Conservation (phyloP, 306 rosid species). For the Sindora glabra region DNA sequence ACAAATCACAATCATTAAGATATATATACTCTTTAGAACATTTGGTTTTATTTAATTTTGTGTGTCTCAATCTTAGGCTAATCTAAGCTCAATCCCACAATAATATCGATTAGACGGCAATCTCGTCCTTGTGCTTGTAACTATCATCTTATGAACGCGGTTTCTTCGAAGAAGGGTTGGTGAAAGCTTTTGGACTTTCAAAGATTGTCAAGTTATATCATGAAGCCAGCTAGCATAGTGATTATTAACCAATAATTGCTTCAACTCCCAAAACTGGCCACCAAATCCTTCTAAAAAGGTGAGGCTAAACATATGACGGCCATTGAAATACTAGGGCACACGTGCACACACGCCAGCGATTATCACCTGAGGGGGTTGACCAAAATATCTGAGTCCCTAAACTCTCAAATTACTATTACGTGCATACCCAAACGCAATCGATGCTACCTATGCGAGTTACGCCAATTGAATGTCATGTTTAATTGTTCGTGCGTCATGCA, state of each 20-base stretch:
- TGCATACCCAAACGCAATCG: not conserved
- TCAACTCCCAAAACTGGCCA: not conserved
- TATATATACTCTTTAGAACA: not conserved
- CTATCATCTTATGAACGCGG: not conserved
- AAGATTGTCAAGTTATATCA: no score
- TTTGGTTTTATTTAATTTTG: not conserved
- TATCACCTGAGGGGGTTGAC: not conserved
- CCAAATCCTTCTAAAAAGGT: not conserved
- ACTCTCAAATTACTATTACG: not conserved
- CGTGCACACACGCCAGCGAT: not conserved
- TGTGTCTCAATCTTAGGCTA: not conserved
- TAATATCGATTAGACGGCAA: not conserved
- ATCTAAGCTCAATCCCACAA: not conserved
- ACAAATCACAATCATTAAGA: conserved; percentile 2
- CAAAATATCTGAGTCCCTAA: not conserved
- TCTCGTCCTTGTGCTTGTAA: conserved; percentile 2
- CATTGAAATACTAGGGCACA: not conserved
- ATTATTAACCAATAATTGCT: not conserved
- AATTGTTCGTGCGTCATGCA: conserved; percentile 10
- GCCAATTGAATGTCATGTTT: not conserved
- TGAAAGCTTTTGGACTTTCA: not conserved
- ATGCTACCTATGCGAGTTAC: conserved; percentile 10
- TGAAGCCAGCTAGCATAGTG: not conserved
- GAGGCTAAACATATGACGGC: not conserved
- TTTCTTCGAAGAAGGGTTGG: not conserved